Conservation (phyloP, 2,329 filamentous ascomycete species). For the Pestalotiopsis sp. region DNA sequence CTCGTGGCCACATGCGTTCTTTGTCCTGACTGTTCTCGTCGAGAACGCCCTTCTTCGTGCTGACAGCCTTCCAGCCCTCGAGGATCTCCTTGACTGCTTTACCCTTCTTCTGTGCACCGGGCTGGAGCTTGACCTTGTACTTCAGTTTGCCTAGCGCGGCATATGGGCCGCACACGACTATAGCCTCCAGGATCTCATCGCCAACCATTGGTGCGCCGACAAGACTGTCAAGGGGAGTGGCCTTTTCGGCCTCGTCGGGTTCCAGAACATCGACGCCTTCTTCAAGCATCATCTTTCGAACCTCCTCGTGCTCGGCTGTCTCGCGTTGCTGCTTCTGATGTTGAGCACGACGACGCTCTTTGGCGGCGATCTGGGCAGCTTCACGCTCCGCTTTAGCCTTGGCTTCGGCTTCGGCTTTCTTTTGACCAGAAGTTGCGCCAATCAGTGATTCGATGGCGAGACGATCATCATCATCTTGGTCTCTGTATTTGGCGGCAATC, state of each 20-base stretch:
- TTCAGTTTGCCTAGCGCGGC: slow-evolving; percentile 71
- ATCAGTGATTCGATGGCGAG: slow-evolving; percentile 82
- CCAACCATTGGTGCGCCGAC: slow-evolving; percentile 78
- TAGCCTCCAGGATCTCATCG: slow-evolving; percentile 76
- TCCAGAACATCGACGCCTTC: slow-evolving; percentile 63
- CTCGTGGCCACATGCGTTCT: slow-evolving; percentile 82
- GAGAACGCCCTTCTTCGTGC: slow-evolving; percentile 57
- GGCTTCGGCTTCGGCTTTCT: slow-evolving; percentile 70
- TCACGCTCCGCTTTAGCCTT: slow-evolving; percentile 70
- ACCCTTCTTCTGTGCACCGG: slow-evolving; percentile 87
- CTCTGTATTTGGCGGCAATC: slow-evolving; percentile 83
- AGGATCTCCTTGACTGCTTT: slow-evolving; percentile 92
- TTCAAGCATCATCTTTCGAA: slow-evolving; percentile 61
- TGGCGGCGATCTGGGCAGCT: slow-evolving; percentile 71
- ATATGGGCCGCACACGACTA: slow-evolving; percentile 69
- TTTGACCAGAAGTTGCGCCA: slow-evolving; percentile 70
- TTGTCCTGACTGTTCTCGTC: slow-evolving; percentile 64
- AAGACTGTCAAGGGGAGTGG: slow-evolving; percentile 67
- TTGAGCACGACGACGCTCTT: slow-evolving; percentile 76
- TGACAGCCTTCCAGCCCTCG: slow-evolving; percentile 75
- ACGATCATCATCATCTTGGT: slow-evolving; percentile 94
- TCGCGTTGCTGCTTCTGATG: slow-evolving; percentile 77
- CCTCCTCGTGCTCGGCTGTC: slow-evolving; percentile 76
- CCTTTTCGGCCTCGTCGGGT: slow-evolving; percentile 58
- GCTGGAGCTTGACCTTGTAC: slow-evolving; percentile 95